phyloP scores from a whole-genome alignment of 208 protist species.

The Blastocrithidia nonstop region DNA sequence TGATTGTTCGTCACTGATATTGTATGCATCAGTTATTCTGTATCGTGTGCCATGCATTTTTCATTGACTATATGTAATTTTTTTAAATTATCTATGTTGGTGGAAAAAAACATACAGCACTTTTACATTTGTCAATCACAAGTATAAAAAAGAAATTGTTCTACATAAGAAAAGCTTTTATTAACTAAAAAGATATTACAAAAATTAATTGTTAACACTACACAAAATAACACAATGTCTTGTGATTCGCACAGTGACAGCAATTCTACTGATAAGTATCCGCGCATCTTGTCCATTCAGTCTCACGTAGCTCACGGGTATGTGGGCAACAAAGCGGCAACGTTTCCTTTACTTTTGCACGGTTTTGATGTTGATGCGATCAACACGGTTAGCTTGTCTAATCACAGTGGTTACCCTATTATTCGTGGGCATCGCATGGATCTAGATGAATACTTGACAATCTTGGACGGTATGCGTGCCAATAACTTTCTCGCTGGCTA shows the following conservation, averaged over 20 bases:
- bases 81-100: background rate
- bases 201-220: background rate
- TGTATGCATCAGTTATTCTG: too few relatives aligned
- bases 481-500: slow-evolving; percentile 79
- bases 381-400: slow-evolving; percentile 91
- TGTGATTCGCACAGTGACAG: background rate
- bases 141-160: background rate
- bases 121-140: background rate
- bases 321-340: slow-evolving; percentile 92
- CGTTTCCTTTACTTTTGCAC: slow-evolving; percentile 88
- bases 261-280: background rate
- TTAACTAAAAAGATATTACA: background rate
- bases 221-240: background rate
- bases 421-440: slow-evolving; percentile 81
- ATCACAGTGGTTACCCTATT: slow-evolving; percentile 88
- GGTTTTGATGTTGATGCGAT: slow-evolving; percentile 91
- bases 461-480: slow-evolving; percentile 73
- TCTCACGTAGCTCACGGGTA: slow-evolving; percentile 92
- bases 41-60: background rate
- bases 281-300: slow-evolving; percentile 88
- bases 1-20: too few relatives aligned
- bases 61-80: background rate
- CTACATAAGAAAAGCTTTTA: too few relatives aligned
- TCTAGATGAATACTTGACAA: slow-evolving; percentile 45
- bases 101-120: background rate